Base-by-base conservation (phyloP, 208 protist species). In the Tetramitus jugosus region DNA sequence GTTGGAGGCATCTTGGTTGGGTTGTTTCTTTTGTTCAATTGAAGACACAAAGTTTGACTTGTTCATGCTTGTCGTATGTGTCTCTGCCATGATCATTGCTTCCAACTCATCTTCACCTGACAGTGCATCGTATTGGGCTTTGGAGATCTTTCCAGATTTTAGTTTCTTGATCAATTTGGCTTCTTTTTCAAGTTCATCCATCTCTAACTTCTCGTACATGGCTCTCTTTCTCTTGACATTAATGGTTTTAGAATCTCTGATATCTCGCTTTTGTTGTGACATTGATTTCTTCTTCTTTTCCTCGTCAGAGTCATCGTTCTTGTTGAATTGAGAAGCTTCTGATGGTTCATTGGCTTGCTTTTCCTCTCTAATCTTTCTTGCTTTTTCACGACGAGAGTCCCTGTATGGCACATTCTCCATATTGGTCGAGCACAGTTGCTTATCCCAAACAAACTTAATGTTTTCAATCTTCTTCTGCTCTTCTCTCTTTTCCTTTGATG, bases 121-220 rank as follows among this genome's bases (percentile, higher is more conserved):
- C 17, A 60, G n/a, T 52, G 3, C n/a, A 40, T 61, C 46, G 14
- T 64, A 78, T n/a, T 78, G 35, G 56, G 42, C 29, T 17, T 65
- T 17, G 7, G 52, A 20, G 14, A 78, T 78, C 43, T 78, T 42
- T n/a, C 53, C 35, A 23, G 13, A 61, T 39, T 43, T 69, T 33
- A 78, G 14, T 60, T 26, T 8, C 31, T 65, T 64, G 3, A 78
- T 14, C 3, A 65, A 61, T 3, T 26, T 37, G 7, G 31, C 31
- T 45, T 78, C 76, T 43, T 69, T 37, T 45, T 46, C 65, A 3
- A 78, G 13, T 60, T 78, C 52, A 20, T 78, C n/a, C 23, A 43
- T 60, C 42, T 60, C 76, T 43, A 74, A 61, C 20, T 4, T 2
- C 7, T 40, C 13, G 8, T 46, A 61, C 2, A 60, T 10, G 43